Evolutionary conservation across 495 filamentous ascomycete genomes (phyloP).

Genomic region (Podospora appendiculata): DNA sequence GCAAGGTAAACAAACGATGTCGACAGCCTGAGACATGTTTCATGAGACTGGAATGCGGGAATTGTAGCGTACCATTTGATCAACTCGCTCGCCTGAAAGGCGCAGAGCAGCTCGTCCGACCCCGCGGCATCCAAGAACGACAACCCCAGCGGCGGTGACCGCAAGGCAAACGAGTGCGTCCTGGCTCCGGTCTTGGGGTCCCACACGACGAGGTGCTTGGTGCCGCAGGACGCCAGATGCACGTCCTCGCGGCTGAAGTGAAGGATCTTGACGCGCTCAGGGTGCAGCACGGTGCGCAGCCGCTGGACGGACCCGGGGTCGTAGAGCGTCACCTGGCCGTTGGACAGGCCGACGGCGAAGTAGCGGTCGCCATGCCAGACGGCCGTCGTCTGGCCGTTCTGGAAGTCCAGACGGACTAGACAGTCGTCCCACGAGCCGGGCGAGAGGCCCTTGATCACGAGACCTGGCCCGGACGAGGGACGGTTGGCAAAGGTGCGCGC

Average conservation of each 20-base stretch:
- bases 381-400: constrained; percentile 9
- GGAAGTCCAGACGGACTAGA: constrained; percentile 17
- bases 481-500: constrained; percentile 9
- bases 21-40: too few relatives aligned
- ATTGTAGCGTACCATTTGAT: too few relatives aligned
- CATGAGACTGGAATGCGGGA: too few relatives aligned
- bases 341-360: constrained; percentile 23
- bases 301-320: constrained; percentile 14
- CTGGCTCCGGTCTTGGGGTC: constrained; percentile 7
- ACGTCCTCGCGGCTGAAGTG: constrained; percentile 9
- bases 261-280: constrained; percentile 15
- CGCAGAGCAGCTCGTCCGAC: too few relatives aligned
- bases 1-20: too few relatives aligned
- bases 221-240: constrained; percentile 14
- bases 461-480: neutral
- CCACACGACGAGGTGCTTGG: constrained; percentile 12
- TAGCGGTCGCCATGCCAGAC: constrained; percentile 11
- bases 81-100: too few relatives aligned
- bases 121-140: constrained; percentile 7
- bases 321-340: constrained; percentile 19
- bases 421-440: constrained; percentile 23
- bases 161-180: constrained; percentile 6
- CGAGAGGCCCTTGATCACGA: constrained; percentile 10
- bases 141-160: constrained; percentile 1
- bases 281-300: constrained; percentile 8